phyloP scores from a whole-genome alignment of 495 filamentous ascomycete species.

The Penicillium bialowiezense region DNA sequence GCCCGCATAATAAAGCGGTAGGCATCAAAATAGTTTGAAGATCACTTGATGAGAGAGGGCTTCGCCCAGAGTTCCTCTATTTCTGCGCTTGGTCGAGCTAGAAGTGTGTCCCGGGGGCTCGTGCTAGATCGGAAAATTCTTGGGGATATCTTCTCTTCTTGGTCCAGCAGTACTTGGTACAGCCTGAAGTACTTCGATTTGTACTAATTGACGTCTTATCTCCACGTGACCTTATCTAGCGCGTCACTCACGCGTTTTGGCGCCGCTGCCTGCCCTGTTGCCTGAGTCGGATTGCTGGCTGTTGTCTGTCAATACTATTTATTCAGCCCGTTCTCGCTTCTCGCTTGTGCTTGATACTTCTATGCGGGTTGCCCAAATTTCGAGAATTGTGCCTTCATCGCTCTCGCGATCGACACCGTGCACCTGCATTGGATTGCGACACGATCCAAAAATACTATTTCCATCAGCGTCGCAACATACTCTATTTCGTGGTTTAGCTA shows the following conservation, averaged over 20 bases:
- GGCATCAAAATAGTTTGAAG: too few species aligned
- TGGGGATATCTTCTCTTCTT: not conserved
- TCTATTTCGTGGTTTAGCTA: too few species aligned
- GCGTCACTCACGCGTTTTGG: conserved; percentile 18
- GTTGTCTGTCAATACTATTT: conserved; percentile 9
- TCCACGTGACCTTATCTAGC: conserved; percentile 25
- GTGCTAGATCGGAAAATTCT: too few species aligned
- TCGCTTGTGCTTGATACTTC: conserved; percentile 5
- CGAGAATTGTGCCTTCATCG: conserved; percentile 17
- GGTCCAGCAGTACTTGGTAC: too few species aligned
- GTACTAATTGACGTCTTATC: too few species aligned
- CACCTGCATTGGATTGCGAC: not conserved
- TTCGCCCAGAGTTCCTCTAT: too few species aligned
- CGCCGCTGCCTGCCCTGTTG: conserved; percentile 7
- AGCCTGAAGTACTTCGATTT: too few species aligned
- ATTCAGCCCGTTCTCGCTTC: not conserved
- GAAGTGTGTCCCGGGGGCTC: too few species aligned
- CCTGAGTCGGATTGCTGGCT: not conserved
- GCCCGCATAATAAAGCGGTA: conserved; percentile 22
- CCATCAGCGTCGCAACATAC: not conserved
- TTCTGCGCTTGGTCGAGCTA: not conserved
- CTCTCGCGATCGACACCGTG: conserved; percentile 15
- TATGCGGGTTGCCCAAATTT: conserved; percentile 29
- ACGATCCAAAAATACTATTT: not conserved
- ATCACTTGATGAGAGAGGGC: too few species aligned